A percentile compares a stretch with the other conserved stretches of the same genome.
Conservation (phyloP, 2,329 filamentous ascomycete species). For the Colletotrichum eleusines region DNA sequence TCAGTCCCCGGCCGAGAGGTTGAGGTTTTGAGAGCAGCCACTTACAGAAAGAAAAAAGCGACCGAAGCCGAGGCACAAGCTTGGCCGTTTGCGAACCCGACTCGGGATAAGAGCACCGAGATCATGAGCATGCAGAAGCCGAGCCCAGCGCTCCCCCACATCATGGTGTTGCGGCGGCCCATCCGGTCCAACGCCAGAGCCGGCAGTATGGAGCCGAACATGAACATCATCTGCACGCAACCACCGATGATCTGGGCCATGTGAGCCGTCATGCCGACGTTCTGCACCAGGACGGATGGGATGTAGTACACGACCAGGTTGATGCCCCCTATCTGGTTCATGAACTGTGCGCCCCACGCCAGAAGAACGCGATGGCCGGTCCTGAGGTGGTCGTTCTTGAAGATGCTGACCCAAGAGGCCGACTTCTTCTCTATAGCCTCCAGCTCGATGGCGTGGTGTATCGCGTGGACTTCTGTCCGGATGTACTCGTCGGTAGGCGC, state of each 20-base stretch:
- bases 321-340: conserved; percentile 63
- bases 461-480: conserved; percentile 52
- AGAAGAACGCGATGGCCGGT: conserved; percentile 59
- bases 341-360: conserved; percentile 60
- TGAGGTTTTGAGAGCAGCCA: conserved; percentile 10
- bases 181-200: conserved; percentile 52
- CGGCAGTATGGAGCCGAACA: conserved; percentile 52
- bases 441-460: conserved; percentile 57
- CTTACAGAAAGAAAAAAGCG: conserved; percentile 53
- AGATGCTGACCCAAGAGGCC: conserved; percentile 55
- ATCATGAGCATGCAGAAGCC: conserved; percentile 55
- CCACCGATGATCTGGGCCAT: conserved; percentile 52
- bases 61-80: conserved; percentile 47
- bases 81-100: conserved; percentile 38
- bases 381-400: conserved; percentile 57
- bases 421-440: conserved; percentile 49
- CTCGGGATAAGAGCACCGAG: conserved; percentile 48
- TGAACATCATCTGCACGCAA: conserved; percentile 54
- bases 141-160: conserved; percentile 53
- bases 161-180: conserved; percentile 58
- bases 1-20: not conserved
- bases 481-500: conserved; percentile 50
- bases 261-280: conserved; percentile 49
- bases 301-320: conserved; percentile 58
- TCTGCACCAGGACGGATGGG: conserved; percentile 49